Evolutionary conservation across 345 rosid genomes (phyloP), one percentile per base, ranked within the genome.

Genomic region (Brassica nigra): DNA sequence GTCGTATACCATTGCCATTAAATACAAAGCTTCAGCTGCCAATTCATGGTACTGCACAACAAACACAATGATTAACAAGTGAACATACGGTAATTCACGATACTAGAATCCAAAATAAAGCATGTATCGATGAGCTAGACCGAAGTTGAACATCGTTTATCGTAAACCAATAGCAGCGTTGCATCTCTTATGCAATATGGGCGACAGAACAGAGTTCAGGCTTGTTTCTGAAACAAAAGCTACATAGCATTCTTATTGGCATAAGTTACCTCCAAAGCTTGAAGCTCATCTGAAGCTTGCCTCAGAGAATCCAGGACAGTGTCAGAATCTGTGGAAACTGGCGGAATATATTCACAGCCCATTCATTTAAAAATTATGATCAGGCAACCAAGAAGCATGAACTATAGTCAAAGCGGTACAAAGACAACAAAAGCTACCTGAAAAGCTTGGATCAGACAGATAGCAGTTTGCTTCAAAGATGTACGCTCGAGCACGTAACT

Each of bases 381-480:
- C 71, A 62, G 31, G 62, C 9, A 71, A 49, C 55, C 65, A 62
- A 15, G 31, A 64, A 57, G 20, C 10, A 59, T 44, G 73, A 39
- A 23, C 37, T 20, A 55, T 23, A 42, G 54, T 36, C 57, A 59
- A 12, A 67, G 71, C 42, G 70, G 79, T 29, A 62, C 63, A 66
- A 31, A 77, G 70, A 75, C 7, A 69, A 15, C 12, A 63, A 73
- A 70, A 70, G 47, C 54, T 84, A 91, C 98, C 97, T 86, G 95
- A 87, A 83, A 84, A 90, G 81, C 79, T 89, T 70, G 90, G 86
- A 84, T 95, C 97, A n/a, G 90, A 90, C 14, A 93, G 87, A 83
- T 86, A 80, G 86, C 99, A 95, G 84, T 90, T 91, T 78, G 96
- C 95, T 86, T 95, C 97, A 74, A 90, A 86, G 68, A 95, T 89